Percentiles rank a stretch among this genome's conserved stretches.
These are phyloP conservation scores for Picea sitchensis DNA, from an alignment of 75 land plant genomes.

Conservation along the genomic window DNA sequence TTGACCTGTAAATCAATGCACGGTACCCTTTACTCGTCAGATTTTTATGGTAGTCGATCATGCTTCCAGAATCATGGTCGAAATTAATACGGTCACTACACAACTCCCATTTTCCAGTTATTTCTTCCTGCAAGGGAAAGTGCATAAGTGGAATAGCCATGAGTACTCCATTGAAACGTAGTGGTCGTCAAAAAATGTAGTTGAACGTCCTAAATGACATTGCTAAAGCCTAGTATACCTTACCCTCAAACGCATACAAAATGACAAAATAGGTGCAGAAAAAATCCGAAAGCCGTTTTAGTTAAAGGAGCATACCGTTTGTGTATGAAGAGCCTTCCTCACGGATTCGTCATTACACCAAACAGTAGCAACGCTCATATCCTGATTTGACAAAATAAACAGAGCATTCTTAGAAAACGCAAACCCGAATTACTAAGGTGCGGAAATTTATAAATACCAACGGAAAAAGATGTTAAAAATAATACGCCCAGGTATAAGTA, in stretches of 20 bases:
- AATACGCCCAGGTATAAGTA: no score
- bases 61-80: conserved; percentile 88
- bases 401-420: background rate
- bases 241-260: no score
- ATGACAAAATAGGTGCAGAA: no score
- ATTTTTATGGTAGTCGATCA: conserved; percentile 71
- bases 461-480: background rate
- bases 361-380: conserved; percentile 57
- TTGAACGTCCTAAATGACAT: no score
- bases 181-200: no score
- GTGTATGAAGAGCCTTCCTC: conserved; percentile 77
- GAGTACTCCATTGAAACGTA: no score
- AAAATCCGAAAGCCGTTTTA: background rate
- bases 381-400: conserved; percentile 25
- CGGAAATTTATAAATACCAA: background rate
- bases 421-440: no score
- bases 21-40: conserved; percentile 66
- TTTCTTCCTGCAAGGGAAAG: background rate
- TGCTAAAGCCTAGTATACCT: no score
- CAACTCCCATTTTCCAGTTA: conserved; percentile 55
- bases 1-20: conserved; percentile 75
- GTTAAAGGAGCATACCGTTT: conserved; percentile 30
- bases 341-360: conserved; percentile 78
- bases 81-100: conserved; percentile 56
- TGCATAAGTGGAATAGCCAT: no score